Evolutionary conservation across 1,139 yeast species (phyloP).

Genomic region (Starmera stellimalicola): DNA sequence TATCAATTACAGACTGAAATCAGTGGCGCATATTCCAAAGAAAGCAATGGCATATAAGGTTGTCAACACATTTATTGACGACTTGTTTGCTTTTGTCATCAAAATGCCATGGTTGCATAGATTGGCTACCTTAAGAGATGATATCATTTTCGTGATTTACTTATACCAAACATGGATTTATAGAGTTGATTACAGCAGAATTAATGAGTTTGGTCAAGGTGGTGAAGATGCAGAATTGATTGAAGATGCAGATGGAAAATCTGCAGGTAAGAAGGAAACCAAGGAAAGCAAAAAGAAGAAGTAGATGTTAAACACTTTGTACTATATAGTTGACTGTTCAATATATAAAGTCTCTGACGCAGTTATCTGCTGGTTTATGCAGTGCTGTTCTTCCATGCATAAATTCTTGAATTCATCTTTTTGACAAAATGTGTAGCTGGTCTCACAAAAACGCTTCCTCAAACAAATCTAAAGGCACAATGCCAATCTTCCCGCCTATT

Average conservation of each 20-base stretch:
- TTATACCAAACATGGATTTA: conserved; percentile 31
- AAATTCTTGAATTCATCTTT: no score
- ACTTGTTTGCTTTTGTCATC: conserved; percentile 31
- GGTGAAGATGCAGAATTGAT: conserved; percentile 25
- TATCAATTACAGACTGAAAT: conserved; percentile 30
- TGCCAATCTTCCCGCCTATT: no score
- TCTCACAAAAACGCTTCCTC: no score
- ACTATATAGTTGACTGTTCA: no score
- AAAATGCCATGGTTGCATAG: conserved; percentile 32
- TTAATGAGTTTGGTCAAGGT: conserved; percentile 31
- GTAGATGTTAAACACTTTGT: no score
- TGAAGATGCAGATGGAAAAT: conserved; percentile 16
- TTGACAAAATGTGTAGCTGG: no score
- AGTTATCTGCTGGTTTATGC: no score
- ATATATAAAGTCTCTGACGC: no score
- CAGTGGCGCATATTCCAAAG: conserved; percentile 32
- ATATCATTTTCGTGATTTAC: conserved; percentile 29
- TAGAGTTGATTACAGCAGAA: conserved; percentile 28
- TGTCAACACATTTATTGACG: conserved; percentile 32
- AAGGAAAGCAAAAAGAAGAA: conserved; percentile 4
- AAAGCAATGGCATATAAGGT: conserved; percentile 32
- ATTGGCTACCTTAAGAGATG: conserved; percentile 30
- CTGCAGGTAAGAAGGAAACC: conserved; percentile 4
- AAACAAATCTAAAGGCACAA: no score
- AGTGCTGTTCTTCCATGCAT: no score